Conservation (phyloP, 2,329 filamentous ascomycete genomes). For the Shiraia bambusicola region DNA sequence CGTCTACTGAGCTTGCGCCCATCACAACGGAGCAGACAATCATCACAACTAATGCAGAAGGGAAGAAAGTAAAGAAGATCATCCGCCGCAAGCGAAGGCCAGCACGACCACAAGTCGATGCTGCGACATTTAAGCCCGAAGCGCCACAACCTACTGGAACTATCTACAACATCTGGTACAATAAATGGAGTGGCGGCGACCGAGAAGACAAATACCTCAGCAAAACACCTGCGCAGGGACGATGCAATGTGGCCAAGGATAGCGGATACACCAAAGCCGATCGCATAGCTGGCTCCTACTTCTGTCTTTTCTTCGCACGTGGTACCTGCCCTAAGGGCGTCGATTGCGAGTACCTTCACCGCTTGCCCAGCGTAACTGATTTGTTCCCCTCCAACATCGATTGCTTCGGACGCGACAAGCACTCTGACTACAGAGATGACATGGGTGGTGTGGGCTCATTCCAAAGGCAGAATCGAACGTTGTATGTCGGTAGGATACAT, state of each 20-base stretch:
- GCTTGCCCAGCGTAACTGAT: conserved; percentile 82
- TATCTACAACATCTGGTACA: conserved; percentile 98
- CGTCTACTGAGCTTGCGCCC: conserved; percentile 27
- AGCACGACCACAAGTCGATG: conserved; percentile 87
- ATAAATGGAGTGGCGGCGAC: conserved; percentile 96
- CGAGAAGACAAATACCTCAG: conserved; percentile 87
- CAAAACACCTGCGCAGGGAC: conserved; percentile 76
- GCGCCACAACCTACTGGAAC: conserved; percentile 90
- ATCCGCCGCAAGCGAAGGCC: conserved; percentile 88
- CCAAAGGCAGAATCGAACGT: conserved; percentile 86
- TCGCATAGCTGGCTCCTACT: conserved; percentile 67
- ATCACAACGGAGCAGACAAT: conserved; percentile 31
- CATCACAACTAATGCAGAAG: conserved; percentile 44
- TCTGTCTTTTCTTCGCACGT: conserved; percentile 90
- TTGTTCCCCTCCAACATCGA: conserved; percentile 92
- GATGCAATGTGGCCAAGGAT: conserved; percentile 80
- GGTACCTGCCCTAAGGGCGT: conserved; percentile 80
- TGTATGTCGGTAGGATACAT: conserved; percentile 92
- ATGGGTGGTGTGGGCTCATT: conserved; percentile 98
- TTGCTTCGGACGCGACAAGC: conserved; percentile 92
- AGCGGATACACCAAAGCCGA: conserved; percentile 55
- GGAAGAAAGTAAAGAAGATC: conserved; percentile 82
- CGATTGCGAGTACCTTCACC: conserved; percentile 92
- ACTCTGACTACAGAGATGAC: conserved; percentile 89
- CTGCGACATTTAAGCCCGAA: conserved; percentile 77